Conservation (phyloP, 805 yeast species). For the Candida ulmi region DNA sequence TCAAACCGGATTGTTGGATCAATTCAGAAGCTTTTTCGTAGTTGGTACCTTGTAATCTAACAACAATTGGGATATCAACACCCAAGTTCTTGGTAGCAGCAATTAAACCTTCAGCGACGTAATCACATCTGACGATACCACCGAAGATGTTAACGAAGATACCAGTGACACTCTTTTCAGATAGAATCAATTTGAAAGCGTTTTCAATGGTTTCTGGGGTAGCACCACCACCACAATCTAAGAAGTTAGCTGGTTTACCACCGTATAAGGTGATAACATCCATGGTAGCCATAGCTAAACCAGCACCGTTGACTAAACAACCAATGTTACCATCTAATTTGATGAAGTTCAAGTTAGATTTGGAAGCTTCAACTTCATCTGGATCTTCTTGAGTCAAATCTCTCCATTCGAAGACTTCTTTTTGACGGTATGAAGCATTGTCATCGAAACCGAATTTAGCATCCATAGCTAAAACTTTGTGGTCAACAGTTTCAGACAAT, state of each 20-base stretch:
- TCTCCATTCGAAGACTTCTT: conserved; percentile 95
- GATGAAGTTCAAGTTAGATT: conserved; percentile 90
- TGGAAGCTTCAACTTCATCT: conserved; percentile 88
- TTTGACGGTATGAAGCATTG: conserved; percentile 91
- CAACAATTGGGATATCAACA: conserved; percentile 91
- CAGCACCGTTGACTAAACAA: conserved; percentile 99
- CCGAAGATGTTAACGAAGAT: conserved; percentile 98
- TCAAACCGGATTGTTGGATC: conserved; percentile 83
- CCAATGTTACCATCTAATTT: conserved; percentile 98
- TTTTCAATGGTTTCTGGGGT: conserved; percentile 97
- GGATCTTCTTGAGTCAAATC: conserved; percentile 97
- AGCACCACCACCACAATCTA: conserved; percentile 99
- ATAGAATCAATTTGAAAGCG: conserved; percentile 89
- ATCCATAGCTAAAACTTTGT: conserved; percentile 94
- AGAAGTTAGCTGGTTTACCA: conserved; percentile 98
- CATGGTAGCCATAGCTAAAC: conserved; percentile 99
- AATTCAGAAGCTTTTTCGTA: conserved; percentile 82
- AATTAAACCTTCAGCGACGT: conserved; percentile 95
- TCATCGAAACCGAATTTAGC: conserved; percentile 98
- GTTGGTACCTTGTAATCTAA: conserved; percentile 98
- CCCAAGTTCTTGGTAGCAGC: conserved; percentile 90
- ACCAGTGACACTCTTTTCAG: conserved; percentile 86
- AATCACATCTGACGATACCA: conserved; percentile 99
- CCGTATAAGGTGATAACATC: conserved; percentile 97
- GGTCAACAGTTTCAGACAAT: conserved; percentile 85